Conservation (phyloP, 164 flowering plant species). For the Platanus orientalis region DNA sequence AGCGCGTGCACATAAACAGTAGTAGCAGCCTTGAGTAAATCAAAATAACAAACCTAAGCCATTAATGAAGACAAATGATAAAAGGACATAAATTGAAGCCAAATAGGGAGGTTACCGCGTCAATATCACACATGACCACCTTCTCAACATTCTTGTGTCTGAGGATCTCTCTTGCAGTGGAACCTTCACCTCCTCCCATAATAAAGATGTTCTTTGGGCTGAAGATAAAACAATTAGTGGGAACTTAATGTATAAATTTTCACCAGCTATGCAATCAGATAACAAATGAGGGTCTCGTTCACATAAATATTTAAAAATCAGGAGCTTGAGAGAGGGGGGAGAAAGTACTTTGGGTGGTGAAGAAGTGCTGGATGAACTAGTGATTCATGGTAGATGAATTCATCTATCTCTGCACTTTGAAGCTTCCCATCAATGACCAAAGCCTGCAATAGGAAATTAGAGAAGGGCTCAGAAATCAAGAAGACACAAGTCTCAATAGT, state of each 20-base stretch:
- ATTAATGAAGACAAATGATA: too few relatives aligned
- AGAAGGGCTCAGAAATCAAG: not conserved
- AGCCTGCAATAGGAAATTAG: constrained; percentile 35
- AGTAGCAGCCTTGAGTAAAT: too few relatives aligned
- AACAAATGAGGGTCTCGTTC: too few relatives aligned
- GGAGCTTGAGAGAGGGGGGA: not conserved
- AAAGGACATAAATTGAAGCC: too few relatives aligned
- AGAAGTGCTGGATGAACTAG: constrained; percentile 92
- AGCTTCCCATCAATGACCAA: constrained; percentile 91
- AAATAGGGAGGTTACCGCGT: constrained; percentile 45
- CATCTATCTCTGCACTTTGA: constrained; percentile 92
- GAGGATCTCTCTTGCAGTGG: constrained; percentile 83
- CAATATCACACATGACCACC: constrained; percentile 91
- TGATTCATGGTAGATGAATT: constrained; percentile 91
- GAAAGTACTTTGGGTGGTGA: constrained; percentile 61
- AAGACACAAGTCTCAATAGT: not conserved
- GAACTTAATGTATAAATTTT: too few relatives aligned
- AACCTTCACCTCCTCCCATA: constrained; percentile 98
- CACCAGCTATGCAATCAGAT: not conserved
- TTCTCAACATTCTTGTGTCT: constrained; percentile 62
- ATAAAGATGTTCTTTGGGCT: constrained; percentile 72
- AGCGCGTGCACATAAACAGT: too few relatives aligned
- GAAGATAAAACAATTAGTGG: not conserved
- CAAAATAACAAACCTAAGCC: too few relatives aligned
- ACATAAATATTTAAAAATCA: not conserved